Conservation (phyloP, 106 monocot genomes). For the Dioscorea zingiberensis region DNA sequence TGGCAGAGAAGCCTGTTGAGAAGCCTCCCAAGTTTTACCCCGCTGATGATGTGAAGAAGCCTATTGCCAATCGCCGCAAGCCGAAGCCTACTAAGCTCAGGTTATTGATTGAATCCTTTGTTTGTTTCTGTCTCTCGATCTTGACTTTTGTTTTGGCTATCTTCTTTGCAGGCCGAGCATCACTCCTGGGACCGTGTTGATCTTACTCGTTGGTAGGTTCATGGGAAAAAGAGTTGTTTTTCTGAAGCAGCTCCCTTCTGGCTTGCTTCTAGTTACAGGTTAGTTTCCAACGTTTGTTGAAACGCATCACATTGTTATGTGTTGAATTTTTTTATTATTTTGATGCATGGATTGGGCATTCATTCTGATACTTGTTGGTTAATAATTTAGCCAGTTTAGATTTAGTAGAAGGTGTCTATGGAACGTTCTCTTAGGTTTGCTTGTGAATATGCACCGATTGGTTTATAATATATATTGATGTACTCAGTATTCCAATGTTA, state of each 20-base stretch:
- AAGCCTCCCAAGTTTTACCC: slow-evolving; percentile 14
- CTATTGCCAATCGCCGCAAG: slow-evolving; percentile 43
- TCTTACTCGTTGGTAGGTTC: slow-evolving; percentile 23
- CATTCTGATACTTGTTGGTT: no score
- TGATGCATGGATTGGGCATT: no score
- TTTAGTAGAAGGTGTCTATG: no score
- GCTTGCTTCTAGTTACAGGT: slow-evolving; percentile 19
- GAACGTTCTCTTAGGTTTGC: no score
- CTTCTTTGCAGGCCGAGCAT: slow-evolving; percentile 20
- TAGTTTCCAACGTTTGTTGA: no score
- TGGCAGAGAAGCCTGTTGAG: neutral
- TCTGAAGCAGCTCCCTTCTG: slow-evolving; percentile 25
- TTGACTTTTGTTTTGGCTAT: neutral
- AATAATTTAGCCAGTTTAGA: no score
- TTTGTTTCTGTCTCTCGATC: no score
- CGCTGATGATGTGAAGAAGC: slow-evolving; percentile 64
- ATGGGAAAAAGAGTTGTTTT: slow-evolving; percentile 30
- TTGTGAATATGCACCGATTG: no score
- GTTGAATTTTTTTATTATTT: no score
- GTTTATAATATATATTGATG: no score
- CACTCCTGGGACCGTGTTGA: slow-evolving; percentile 28
- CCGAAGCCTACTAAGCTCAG: slow-evolving; percentile 55
- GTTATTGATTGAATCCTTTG: neutral
- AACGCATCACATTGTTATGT: no score
- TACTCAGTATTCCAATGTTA: no score